phyloP scores from a whole-genome alignment of 1,284 basidiomycete genomes.

The Pseudozyma flocculosa region DNA sequence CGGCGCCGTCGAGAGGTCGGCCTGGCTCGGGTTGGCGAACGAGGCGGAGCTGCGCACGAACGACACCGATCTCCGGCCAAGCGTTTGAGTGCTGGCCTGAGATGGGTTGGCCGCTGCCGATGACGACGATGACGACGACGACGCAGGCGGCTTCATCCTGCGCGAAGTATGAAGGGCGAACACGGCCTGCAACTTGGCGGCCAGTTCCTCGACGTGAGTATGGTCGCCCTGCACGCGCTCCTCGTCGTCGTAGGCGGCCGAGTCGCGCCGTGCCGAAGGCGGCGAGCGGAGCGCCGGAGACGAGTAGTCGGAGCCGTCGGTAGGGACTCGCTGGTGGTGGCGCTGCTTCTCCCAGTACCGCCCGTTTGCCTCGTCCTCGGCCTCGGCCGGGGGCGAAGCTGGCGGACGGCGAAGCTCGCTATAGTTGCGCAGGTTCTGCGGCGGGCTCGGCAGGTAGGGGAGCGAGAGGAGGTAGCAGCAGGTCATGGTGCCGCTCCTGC shows the following conservation, averaged over 20 bases:
- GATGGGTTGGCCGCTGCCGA: neutral
- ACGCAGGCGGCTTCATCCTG: constrained; percentile 43
- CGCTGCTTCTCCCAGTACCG: neutral
- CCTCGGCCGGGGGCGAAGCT: neutral
- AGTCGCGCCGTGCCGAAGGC: no score
- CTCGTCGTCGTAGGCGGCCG: no score
- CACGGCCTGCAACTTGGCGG: constrained; percentile 35
- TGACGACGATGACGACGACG: no score
- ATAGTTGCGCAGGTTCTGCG: constrained; percentile 31
- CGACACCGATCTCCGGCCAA: neutral
- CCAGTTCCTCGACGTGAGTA: constrained; percentile 15
- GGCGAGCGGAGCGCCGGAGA: neutral
- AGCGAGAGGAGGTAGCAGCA: constrained; percentile 44
- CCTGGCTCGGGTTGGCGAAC: neutral
- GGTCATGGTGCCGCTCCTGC: constrained; percentile 47
- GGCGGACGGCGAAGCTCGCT: constrained; percentile 26
- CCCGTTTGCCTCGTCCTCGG: constrained; percentile 1
- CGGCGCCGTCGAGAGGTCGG: neutral
- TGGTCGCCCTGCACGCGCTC: neutral
- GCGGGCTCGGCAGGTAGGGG: constrained; percentile 36
- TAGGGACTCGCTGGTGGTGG: neutral
- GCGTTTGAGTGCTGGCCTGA: neutral
- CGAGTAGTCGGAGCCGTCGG: neutral
- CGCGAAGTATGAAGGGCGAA: constrained; percentile 47
- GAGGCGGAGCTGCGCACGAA: neutral